Base-by-base conservation (phyloP, 176 grass and related monocot species). In the Bonia amplexicaulis region DNA sequence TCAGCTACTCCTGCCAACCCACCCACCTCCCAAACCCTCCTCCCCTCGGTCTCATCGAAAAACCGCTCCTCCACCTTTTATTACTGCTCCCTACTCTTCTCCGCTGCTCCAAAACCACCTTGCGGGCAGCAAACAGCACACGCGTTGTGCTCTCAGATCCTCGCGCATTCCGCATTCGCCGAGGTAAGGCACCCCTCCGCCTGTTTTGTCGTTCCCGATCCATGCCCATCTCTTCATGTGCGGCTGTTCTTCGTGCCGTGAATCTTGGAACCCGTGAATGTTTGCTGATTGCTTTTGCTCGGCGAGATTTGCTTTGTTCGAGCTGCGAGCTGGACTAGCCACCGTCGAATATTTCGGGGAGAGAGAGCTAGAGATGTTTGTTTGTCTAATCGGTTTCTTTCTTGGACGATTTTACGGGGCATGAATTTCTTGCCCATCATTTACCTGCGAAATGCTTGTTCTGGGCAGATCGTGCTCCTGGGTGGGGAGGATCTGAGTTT, bases 21-120 rank as follows among this genome's bases (percentile, higher is more conserved):
- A 26, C n/a, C 12, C 2, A 14, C 63, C 19, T 51, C 59, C 65
- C 53, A 49, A 88, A 51, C 86, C 86, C n/a, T 71, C 44, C 44
- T 42, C 22, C 41, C 77, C 82, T 85, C 87, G 87, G 76, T 85
- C 60, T 85, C 82, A 89, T 89, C 87, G 87, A 89, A 12, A 46
- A 46, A 89, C 80, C 26, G n/a, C n/a, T n/a, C 74, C 74, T 46
- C 44, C 2, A 10, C 47, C 47, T 69, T 70, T 73, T 72, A 78
- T 64, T 63, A 64, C 55, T 35, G 25, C 76, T 67, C 53, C 42
- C 11, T 17, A 52, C 9, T 71, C 80, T 12, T 5, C 71, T 7
- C 29, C 82, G 22, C 69, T 23, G 62, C 76, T 75, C 69, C 61
- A 77, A 22, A 61, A 63, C 41, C 81, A 39, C 80, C 64, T 40